A percentile compares a stretch with the other conserved stretches of the same genome.
Conservation (phyloP, 768 basidiomycete species). For the Tylopilus balloui region DNA sequence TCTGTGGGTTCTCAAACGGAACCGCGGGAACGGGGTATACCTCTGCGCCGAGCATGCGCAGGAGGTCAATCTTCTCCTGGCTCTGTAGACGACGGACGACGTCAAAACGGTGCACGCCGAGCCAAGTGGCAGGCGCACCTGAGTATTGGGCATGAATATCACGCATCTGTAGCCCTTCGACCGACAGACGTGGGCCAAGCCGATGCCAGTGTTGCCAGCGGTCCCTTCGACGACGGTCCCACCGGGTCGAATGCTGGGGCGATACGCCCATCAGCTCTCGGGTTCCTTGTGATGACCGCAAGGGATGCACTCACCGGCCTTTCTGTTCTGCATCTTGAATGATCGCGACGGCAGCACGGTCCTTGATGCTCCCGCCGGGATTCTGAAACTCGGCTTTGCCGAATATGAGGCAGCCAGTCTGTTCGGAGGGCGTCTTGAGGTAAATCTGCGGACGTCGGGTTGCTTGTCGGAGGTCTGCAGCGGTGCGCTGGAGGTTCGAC, state of each 20-base stretch:
- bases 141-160: slow-evolving; percentile 97
- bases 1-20: slow-evolving; percentile 88
- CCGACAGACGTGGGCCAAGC: slow-evolving; percentile 91
- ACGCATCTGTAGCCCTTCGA: slow-evolving; percentile 94
- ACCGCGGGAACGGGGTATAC: slow-evolving; percentile 96
- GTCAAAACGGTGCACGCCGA: neutral
- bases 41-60: slow-evolving; percentile 96
- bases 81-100: slow-evolving; percentile 48
- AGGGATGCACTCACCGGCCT: slow-evolving; percentile 54
- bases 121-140: slow-evolving; percentile 44
- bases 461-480: slow-evolving; percentile 1
- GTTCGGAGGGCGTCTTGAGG: slow-evolving; percentile 74
- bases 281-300: neutral
- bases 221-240: slow-evolving; percentile 98
- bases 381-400: slow-evolving; percentile 99
- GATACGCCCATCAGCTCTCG: neutral
- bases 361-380: slow-evolving; percentile 96
- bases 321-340: slow-evolving; percentile 81
- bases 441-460: slow-evolving; percentile 56
- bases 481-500: neutral
- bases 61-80: slow-evolving; percentile 97
- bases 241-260: slow-evolving; percentile 71
- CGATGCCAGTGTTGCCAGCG: slow-evolving; percentile 97
- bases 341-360: slow-evolving; percentile 90
- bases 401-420: slow-evolving; percentile 76